Evolutionary conservation across 441 rosid species (phyloP), one percentile per base, ranked within the genome.

Genomic region (Populus hybrid): DNA sequence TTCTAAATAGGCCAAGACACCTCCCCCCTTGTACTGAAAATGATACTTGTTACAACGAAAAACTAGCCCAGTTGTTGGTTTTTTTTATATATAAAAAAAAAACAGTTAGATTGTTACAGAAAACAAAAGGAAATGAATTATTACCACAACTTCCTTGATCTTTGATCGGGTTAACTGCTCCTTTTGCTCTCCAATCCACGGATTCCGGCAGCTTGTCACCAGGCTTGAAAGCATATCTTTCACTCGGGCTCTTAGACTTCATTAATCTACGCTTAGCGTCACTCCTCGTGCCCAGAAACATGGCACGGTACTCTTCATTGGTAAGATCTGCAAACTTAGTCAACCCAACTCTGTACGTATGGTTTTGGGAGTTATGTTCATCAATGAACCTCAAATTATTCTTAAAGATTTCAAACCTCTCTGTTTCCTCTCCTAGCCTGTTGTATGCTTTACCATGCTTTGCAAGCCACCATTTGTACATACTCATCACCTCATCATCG

Each of bases 61-160:
- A 57, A 7, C 23, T 57, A 57, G 23, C 63, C 63, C 9, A 57
- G 63, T 20, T 57, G 9, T 34, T 34, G 36, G 6, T 34, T 34
- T 34, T 30, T 30, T 30, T 30, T 30, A 3, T 30, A 30, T 3
- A 30, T 3, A 30, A 30, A 30, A 30, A 30, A 30, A 34, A 34
- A 34, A 6, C 36, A 34, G 7, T 34, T 34, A 5, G 36, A 34
- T 34, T 34, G 36, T 34, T 34, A n/a, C 8, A 46, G 38, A 40
- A 76, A 72, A 28, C 34, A 12, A 26, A 66, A 74, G 32, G 71
- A 38, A 18, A 63, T 0, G 38, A 75, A 65, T 6, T 32, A 34
- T 34, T 59, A 89, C 94, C 94, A 71, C 98, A 94, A 77, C 90
- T 84, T 81, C 97, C 97, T 78, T 93, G 98, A 84, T 93, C 97